Evolutionary conservation across 495 filamentous ascomycete genomes (phyloP), one percentile per base, ranked within the genome.

Genomic region (Tuber indicum): DNA sequence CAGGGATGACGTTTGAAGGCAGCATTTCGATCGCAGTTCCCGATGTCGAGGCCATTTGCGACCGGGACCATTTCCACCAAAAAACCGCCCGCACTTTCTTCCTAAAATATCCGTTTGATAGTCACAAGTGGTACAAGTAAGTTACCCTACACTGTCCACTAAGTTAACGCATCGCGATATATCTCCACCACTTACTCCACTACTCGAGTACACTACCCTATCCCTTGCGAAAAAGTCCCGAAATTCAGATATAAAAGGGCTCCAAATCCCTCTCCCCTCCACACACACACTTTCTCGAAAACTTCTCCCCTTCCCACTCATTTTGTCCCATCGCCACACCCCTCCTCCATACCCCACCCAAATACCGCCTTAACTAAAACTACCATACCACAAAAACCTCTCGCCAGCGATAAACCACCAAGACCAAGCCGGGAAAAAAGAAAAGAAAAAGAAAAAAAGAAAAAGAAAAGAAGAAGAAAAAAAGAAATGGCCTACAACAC

Each of bases 401-500:
- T 66, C 62, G 45, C 72, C 72, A 39, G 46, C 39, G 12, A 23
- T 47, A 3, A 47, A 42, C 19, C 14, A 49, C 19, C 72, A 32
- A 72, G 43, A 16, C 36, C 47, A n/a, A 17, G 14, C 0, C 1
- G 19, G 19, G 46, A 21, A 36, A 16, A 75, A 32, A 47, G 45
- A 46, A 41, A 41, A 41, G n/a, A 41, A 70, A 39, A 75, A 32
- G 32, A 32, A 1, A 32, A 32, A 32, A 32, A 32, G 32, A 32
- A 32, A 42, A 23, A 75, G 0, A 0, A 42, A 71, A 70, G 82
- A 83, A 36, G 80, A 84, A 45, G 75, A 76, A 81, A 81, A 71
- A 41, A 21, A 69, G 72, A 41, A 14, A 84, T 84, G 83, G 78
- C 82, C 36, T 84, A 80, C n/a, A 84, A 84, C 43, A 83, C 83